A percentile compares a stretch with the other conserved stretches of the same genome.
These are phyloP conservation scores for Aspergillus pseudoviridinutans DNA, from an alignment of 2,329 filamentous ascomycete genomes.

Conservation along the genomic window DNA sequence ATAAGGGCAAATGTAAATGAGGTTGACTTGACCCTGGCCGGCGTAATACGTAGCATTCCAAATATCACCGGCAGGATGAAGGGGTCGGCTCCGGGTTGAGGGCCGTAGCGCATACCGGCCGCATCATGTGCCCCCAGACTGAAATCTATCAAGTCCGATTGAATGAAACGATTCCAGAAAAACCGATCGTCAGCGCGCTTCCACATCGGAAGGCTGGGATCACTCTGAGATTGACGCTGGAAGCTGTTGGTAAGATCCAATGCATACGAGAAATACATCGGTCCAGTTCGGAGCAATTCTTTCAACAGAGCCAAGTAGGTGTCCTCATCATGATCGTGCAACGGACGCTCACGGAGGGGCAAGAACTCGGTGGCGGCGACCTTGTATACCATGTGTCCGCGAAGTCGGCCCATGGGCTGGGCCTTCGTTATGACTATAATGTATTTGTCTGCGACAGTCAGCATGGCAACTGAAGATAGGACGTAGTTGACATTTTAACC, in stretches of 20 bases:
- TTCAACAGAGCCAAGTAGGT: slow-evolving; percentile 80
- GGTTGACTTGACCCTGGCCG: slow-evolving; percentile 79
- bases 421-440: slow-evolving; percentile 95
- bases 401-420: slow-evolving; percentile 81
- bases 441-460: slow-evolving; percentile 70
- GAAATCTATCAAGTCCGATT: slow-evolving; percentile 88
- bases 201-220: slow-evolving; percentile 75
- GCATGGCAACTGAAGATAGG: slow-evolving; percentile 1
- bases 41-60: slow-evolving; percentile 88
- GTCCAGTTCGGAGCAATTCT: slow-evolving; percentile 72
- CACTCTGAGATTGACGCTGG: slow-evolving; percentile 80
- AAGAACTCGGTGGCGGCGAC: slow-evolving; percentile 87
- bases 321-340: slow-evolving; percentile 92
- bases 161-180: slow-evolving; percentile 96
- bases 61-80: slow-evolving; percentile 95
- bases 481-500: slow-evolving; percentile 16
- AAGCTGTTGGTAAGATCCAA: slow-evolving; percentile 96
- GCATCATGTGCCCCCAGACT: slow-evolving; percentile 55
- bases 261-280: slow-evolving; percentile 98
- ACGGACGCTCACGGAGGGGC: slow-evolving; percentile 83
- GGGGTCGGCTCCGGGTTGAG: slow-evolving; percentile 76
- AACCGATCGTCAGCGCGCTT: slow-evolving; percentile 92
- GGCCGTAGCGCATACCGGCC: slow-evolving; percentile 43
- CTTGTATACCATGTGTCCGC: slow-evolving; percentile 95
- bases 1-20: slow-evolving; percentile 82